Conservation (phyloP, 2,329 filamentous ascomycete genomes). For the Coniochaeta ligniaria region DNA sequence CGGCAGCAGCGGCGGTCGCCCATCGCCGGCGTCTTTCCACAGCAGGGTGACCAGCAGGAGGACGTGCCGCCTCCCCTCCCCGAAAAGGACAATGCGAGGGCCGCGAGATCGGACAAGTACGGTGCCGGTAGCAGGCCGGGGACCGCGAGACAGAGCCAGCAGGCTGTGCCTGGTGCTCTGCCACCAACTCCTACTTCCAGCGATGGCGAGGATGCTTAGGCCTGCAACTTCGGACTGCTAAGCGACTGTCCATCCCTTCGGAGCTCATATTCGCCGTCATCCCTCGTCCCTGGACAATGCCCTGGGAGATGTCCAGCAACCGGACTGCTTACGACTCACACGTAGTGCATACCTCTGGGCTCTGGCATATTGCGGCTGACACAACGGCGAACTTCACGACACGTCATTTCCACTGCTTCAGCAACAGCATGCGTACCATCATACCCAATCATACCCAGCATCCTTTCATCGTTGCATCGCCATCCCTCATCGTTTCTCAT, state of each 20-base stretch:
- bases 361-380: too few species aligned
- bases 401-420: conserved; percentile 6
- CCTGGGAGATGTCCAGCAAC: too few species aligned
- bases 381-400: conserved; percentile 4
- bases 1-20: conserved; percentile 20
- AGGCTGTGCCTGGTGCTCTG: conserved; percentile 49
- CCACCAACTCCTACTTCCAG: conserved; percentile 53
- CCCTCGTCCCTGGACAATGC: too few species aligned
- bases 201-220: conserved; percentile 44
- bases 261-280: too few species aligned
- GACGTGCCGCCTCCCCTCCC: conserved; percentile 12
- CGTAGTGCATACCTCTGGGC: too few species aligned
- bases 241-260: neutral
- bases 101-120: conserved; percentile 16
- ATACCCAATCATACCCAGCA: neutral
- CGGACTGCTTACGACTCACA: too few species aligned
- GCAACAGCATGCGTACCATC: neutral
- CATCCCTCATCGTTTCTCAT: neutral
- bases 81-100: conserved; percentile 21
- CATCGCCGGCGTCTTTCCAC: conserved; percentile 18
- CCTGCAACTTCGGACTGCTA: neutral
- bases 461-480: neutral
- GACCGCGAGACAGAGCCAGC: conserved; percentile 40
- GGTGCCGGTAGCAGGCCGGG: conserved; percentile 44
- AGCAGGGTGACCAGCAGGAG: neutral